Evolutionary conservation across 495 filamentous ascomycete species (phyloP), one percentile per base, ranked within the genome.

Genomic region (Hypoxylon lenormandii): DNA sequence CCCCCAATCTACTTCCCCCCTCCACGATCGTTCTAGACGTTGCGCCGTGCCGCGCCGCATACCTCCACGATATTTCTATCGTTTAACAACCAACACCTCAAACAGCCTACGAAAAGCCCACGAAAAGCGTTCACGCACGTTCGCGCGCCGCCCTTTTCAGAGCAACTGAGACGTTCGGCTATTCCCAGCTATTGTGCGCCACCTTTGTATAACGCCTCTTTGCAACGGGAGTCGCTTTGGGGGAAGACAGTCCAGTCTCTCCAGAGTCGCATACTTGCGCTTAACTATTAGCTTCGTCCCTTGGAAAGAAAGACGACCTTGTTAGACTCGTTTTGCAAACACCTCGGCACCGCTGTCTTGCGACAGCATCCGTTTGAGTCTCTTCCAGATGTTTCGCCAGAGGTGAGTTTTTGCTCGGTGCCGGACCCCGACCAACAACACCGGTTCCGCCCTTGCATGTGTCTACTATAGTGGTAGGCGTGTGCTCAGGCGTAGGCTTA

Each of bases 381-480:
- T 71, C 58, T 43, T 70, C 69, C 61, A 72, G 49, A 80, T 80
- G 78, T 80, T 80, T 72, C 72, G 75, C 22, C 75, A 78, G 62
- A 77, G 78, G 78, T 78, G 51, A 69, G 73, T 73, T 45, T 45
- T 6, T 49, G 28, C 40, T 43, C 30, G 46, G 23, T 64, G 22
- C 48, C 58, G 45, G 42, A n/a, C 22, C 46, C 50, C 22, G 28
- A 58, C 37, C 21, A 19, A 33, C 30, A 33, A 7, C 30, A 7
- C 30, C 30, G 10, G 12, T 18, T 16, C 26, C 42, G 36, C 61
- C 61, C 70, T 64, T 64, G 65, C 70, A 57, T 69, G 43, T 53
- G 15, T 46, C 46, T 51, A 43, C 30, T 33, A 33, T 33, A 33
- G 30, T 33, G 10, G 30, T 11, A 8, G 30, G 30, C 30, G 58